These are phyloP conservation scores for Lecanicillium sp. DNA, from an alignment of 2,329 filamentous ascomycete species.

Conservation along the genomic window DNA sequence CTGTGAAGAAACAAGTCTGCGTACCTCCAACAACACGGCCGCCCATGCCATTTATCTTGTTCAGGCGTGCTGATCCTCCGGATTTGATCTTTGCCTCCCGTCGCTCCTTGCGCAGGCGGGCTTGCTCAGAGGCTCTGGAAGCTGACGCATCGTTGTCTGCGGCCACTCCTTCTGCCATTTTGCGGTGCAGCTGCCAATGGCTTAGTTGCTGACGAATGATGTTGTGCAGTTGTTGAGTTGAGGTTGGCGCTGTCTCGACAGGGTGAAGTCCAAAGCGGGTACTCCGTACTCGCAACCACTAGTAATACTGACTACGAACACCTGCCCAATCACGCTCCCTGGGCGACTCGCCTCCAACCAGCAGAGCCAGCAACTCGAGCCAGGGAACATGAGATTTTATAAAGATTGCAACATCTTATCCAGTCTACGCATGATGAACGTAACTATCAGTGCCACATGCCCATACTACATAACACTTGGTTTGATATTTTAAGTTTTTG, in stretches of 20 bases:
- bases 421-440: no score
- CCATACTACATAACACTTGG: no score
- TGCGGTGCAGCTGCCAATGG: slow-evolving; percentile 8
- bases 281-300: neutral
- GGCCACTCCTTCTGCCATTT: slow-evolving; percentile 31
- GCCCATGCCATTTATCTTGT: slow-evolving; percentile 66
- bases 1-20: no score
- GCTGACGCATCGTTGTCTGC: slow-evolving; percentile 36
- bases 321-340: neutral
- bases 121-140: slow-evolving; percentile 52
- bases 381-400: no score
- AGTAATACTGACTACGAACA: neutral
- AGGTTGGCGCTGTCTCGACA: neutral
- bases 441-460: no score
- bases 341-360: no score
- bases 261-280: neutral
- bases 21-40: slow-evolving; percentile 27
- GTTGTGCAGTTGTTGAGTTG: neutral
- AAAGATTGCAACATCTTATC: no score
- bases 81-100: slow-evolving; percentile 71
- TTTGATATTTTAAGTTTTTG: no score
- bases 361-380: no score
- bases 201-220: no score
- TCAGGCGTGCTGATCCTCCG: slow-evolving; percentile 60
- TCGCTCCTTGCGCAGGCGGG: slow-evolving; percentile 68